Base-by-base conservation (phyloP, 2,329 filamentous ascomycete genomes). In the Cladophialophora exuberans region DNA sequence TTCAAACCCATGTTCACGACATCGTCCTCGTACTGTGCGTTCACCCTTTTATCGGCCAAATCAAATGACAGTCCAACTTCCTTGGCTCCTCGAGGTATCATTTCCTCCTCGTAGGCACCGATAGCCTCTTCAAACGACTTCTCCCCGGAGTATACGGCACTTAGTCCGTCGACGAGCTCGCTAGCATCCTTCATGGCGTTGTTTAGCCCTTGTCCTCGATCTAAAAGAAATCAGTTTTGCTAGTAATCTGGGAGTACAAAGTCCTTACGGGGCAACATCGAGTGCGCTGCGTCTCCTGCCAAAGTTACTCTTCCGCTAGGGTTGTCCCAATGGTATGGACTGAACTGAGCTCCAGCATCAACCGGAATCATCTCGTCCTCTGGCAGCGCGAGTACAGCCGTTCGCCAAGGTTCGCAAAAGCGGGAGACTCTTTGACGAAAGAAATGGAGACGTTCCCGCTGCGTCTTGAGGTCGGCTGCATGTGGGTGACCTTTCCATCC, bases 191-290 rank as follows among this genome's bases (percentile, higher is more conserved):
- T 64, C 33, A 79, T 72, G 25, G 69, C 70, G 56, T 77, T 72
- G 54, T 79, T 76, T 26, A 75, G 69, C 4, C 75, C 75, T 60
- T 79, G 76, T 1, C 74, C 75, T n/a, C 75, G 71, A 58, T 72
- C 30, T 45, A n/a, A 18, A 39, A 22, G 4, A 30, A 28, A 31
- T 48, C 10, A 35, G 26, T 43, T 46, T n/a, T 18, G 25, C 18
- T 23, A 9, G 13, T 48, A 3, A 31, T 28, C 23, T 10, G 25
- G 23, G 23, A 9, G 25, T 10, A 20, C 15, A 6, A 7, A 22
- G 13, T 9, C 54, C 66, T 62, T 63, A 73, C 70, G 75, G 23
- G 71, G 68, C 9, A 75, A 63, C 75, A 79, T 78, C 0, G 76
- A 70, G 65, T 79, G 73, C 5, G 74, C 75, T n/a, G 70, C 69